A percentile compares a stretch with the other conserved stretches of the same genome.
phyloP scores from a whole-genome alignment of 345 rosid genomes.

The Erysimum cheiranthoides region DNA sequence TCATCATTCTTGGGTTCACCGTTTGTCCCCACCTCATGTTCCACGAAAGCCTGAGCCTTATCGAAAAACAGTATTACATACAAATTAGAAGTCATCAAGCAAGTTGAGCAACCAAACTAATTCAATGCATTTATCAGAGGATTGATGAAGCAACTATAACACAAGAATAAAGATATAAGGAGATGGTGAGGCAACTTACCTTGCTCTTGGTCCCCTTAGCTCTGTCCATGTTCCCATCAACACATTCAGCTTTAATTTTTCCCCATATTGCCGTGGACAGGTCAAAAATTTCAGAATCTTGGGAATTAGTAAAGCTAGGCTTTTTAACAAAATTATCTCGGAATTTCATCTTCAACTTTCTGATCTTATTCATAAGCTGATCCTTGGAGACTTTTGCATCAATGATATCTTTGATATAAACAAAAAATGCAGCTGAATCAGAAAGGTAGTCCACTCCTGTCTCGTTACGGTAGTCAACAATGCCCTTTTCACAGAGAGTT shows the following conservation, averaged over 20 bases:
- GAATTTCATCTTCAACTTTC: conserved; percentile 29
- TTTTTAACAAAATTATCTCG: not conserved
- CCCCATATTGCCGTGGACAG: conserved; percentile 32
- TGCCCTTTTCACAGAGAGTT: conserved; percentile 27
- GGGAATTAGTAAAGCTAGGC: not conserved
- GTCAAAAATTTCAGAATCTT: conserved; percentile 13
- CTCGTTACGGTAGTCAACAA: conserved; percentile 11
- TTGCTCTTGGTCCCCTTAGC: conserved; percentile 7
- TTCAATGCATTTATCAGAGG: not conserved
- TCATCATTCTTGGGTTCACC: conserved; percentile 10
- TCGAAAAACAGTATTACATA: not conserved
- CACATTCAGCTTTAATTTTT: conserved; percentile 2
- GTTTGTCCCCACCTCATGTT: not conserved
- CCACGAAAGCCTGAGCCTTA: conserved; percentile 1
- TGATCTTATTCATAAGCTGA: conserved; percentile 25
- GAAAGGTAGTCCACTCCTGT: not conserved
- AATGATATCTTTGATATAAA: not conserved
- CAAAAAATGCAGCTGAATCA: conserved; percentile 17
- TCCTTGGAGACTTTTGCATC: conserved; percentile 4
- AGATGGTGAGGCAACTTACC: conserved; percentile 2
- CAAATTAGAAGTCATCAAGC: conserved; percentile 4
- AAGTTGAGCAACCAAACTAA: not conserved
- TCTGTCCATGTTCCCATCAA: not conserved
- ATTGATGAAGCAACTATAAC: not conserved
- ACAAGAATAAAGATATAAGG: not conserved